Base-by-base conservation (phyloP, 805 yeast genomes). In the Ogataea nakhonphanomensis region DNA sequence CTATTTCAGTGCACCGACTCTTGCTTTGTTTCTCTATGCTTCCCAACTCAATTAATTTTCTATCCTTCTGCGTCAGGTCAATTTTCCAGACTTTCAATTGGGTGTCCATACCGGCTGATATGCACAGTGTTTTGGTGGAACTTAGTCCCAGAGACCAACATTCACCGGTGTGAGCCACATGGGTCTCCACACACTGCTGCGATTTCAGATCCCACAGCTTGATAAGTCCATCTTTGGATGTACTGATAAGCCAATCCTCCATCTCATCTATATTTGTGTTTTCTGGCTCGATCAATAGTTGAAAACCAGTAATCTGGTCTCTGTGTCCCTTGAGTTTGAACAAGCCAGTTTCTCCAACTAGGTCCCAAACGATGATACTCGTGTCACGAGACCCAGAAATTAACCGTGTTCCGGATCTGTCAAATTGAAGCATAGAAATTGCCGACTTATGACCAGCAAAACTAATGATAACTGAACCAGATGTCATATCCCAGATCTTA, bases 131-230 rank as follows among this genome's bases (percentile, higher is more conserved):
- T 30, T 50, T 51, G 8, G 54, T 41, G 5, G 55, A 41, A 17
- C 62, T 62, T 13, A 79, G 58, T 3, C 78, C 84, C 54, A 89
- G 61, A 3, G 85, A 69, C 98, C 98, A 93, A 66, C 96, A 87
- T 62, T 93, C 98, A 43, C 91, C 90, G 15, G 84, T 73, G 59
- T 88, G 96, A 0, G 97, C 96, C 46, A 89, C 79, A 59, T 90
- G 97, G 1, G 98, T 90, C 59, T 93, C 99, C 5, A 89, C 69
- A 64, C 97, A 87, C 59, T 88, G 95, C 58, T 85, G 88, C 4
- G 93, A 67, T 54, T 81, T 83, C 51, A 93, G 64, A 57, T 93
- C 98, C 99, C 99, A 93, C 25, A 93, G 64, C 59, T 93, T 93
- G 50, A 93, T 72, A 35, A 89, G 67, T 0, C 98, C 98, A 59